These are phyloP conservation scores for Bipolaris zeicola DNA, from an alignment of 2,329 filamentous ascomycete genomes.

Conservation along the genomic window DNA sequence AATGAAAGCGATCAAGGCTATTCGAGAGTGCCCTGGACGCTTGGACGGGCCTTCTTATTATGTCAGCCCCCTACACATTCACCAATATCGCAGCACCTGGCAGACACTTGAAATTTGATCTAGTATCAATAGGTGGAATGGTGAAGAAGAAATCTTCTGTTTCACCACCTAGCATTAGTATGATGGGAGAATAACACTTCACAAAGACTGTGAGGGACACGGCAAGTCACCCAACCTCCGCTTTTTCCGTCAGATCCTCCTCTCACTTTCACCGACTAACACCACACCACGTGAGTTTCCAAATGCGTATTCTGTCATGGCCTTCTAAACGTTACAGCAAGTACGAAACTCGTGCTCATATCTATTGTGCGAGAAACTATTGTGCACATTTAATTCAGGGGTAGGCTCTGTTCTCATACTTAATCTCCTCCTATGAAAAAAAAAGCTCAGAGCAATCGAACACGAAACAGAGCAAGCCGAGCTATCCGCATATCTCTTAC, in stretches of 20 bases:
- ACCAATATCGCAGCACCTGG: constrained; percentile 13
- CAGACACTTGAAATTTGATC: neutral
- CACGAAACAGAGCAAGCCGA: neutral
- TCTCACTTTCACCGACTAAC: constrained; percentile 11
- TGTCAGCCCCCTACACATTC: constrained; percentile 25
- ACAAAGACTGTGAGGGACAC: neutral
- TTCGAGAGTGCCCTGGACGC: constrained; percentile 25
- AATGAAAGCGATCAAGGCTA: constrained; percentile 30
- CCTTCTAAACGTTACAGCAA: neutral
- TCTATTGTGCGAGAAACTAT: neutral
- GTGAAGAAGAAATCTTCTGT: neutral
- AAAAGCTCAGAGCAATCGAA: neutral
- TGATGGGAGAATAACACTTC: neutral
- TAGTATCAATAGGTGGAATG: neutral
- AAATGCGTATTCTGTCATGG: neutral
- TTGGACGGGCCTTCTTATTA: constrained; percentile 25
- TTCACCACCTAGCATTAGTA: neutral
- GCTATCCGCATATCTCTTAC: neutral
- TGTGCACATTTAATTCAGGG: constrained; percentile 7
- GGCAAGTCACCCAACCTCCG: constrained; percentile 4
- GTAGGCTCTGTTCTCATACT: neutral
- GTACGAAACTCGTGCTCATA: neutral
- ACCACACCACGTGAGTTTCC: neutral
- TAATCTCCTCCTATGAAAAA: neutral
- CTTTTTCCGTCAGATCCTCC: constrained; percentile 9